These are phyloP conservation scores for Lachnellula willkommii DNA, from an alignment of 2,329 filamentous ascomycete genomes.

Conservation along the genomic window DNA sequence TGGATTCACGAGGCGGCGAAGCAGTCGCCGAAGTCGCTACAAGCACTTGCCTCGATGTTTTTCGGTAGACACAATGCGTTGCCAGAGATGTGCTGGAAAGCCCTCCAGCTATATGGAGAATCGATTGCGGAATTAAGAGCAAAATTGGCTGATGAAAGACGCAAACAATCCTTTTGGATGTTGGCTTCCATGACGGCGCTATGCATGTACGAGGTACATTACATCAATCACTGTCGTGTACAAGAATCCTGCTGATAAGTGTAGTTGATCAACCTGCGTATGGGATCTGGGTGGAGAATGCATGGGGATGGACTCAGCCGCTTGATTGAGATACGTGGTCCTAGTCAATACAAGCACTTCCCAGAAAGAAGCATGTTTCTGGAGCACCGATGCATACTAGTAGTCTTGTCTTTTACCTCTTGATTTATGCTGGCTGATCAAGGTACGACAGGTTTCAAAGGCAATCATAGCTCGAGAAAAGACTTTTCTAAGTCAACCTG, in stretches of 20 bases:
- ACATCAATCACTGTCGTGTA: neutral
- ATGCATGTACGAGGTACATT: slow-evolving; percentile 10
- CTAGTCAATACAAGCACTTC: neutral
- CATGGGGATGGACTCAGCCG: slow-evolving; percentile 2
- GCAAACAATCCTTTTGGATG: neutral
- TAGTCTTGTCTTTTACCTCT: neutral
- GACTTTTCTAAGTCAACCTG: slow-evolving; percentile 8
- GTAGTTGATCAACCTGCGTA: slow-evolving; percentile 1
- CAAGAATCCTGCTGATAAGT: neutral
- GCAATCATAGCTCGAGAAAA: slow-evolving; percentile 3
- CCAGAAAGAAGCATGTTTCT: slow-evolving; percentile 6
- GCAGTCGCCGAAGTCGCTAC: neutral
- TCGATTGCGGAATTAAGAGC: slow-evolving; percentile 1
- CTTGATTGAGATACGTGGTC: slow-evolving; percentile 4
- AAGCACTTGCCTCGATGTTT: slow-evolving; percentile 7
- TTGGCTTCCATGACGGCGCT: slow-evolving; percentile 3
- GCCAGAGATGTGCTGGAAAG: neutral
- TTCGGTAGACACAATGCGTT: slow-evolving; percentile 1
- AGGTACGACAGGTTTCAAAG: slow-evolving; percentile 5
- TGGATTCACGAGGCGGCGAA: neutral
- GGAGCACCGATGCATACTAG: slow-evolving; percentile 9
- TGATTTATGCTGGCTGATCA: neutral
- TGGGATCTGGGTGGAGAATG: neutral
- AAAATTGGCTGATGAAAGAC: neutral
- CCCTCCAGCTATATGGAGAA: neutral